Evolutionary conservation across 2,329 filamentous ascomycete species (phyloP), one percentile per base, ranked within the genome.

Genomic region (Knoxdaviesia capensis): DNA sequence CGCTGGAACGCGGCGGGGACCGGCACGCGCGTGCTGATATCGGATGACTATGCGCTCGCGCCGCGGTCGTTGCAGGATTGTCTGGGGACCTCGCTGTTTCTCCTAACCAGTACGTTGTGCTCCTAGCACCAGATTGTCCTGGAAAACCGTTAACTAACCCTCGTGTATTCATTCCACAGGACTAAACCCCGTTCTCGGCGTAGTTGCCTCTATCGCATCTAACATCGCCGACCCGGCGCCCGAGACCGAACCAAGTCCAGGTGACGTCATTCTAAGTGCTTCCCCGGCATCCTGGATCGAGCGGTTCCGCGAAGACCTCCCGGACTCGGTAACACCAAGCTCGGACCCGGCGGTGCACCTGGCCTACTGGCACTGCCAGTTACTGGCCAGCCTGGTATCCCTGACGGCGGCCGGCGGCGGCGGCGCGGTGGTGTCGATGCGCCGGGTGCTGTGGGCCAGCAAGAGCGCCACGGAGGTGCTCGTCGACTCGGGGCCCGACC

Each of bases 1-100:
- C 69, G 78, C 10, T 85, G 77, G 77, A 74, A 82, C 52, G 75
- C 80, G 4, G 68, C 74, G n/a, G 75, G 73, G 28, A 77, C 70
- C 5, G 73, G 71, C 8, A 73, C 68, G 46, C 73, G 77, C 1
- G 48, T 73, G 8, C 63, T 77, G 44, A 73, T 85, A 44, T 71
- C 71, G 2, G 71, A 80, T 48, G 66, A 70, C 46, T 72, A 65
- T 41, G 66, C 76, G 6, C 67, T 79, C 9, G 59, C 79, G 29
- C 60, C 70, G 5, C 66, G 69, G 1, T 72, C 74, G 39, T 65
- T 85, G 44, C 66, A 69, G 46, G 56, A 59, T 10, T 54, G 79
- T 6, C 59, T 84, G 4, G 79, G 78, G 34, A 72, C 79, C 39
- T 63, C 64, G 20, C 68, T 71, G 28, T 84, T 73, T 54, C 68